A percentile compares a stretch with the other conserved stretches of the same genome.
phyloP scores from a whole-genome alignment of 2,329 filamentous ascomycete species.

The Zymoseptoria tritici region DNA sequence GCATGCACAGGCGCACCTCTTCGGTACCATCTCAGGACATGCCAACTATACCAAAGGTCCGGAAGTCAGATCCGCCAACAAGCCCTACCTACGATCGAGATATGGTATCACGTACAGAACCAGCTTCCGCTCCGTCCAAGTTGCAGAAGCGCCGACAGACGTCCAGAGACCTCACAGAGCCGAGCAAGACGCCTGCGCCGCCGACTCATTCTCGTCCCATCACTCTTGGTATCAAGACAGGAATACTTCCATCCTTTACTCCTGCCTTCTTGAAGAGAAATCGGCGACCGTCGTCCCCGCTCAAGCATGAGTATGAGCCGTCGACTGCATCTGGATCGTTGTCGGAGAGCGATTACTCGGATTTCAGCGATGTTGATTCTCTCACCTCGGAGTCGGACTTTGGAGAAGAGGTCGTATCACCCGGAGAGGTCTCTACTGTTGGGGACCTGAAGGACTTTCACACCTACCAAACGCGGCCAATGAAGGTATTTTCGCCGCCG shows the following conservation, averaged over 20 bases:
- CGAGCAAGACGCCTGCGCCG: conserved; percentile 25
- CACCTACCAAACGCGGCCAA: conserved; percentile 25
- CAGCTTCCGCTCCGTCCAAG: conserved; percentile 29
- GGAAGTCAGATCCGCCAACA: conserved; percentile 35
- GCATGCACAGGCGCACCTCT: conserved; percentile 38
- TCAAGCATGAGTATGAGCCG: conserved; percentile 95
- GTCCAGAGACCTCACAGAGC: conserved; percentile 2
- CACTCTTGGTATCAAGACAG: conserved; percentile 19
- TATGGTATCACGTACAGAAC: conserved; percentile 13
- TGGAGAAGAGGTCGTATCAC: conserved; percentile 42
- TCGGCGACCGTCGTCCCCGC: conserved; percentile 77
- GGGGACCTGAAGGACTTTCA: conserved; percentile 31
- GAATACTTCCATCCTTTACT: conserved; percentile 28
- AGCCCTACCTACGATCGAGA: conserved; percentile 21
- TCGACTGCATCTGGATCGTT: conserved; percentile 62
- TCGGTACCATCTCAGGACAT: conserved; percentile 42
- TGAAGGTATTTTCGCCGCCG: conserved; percentile 25
- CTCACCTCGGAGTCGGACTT: conserved; percentile 47
- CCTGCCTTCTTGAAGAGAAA: conserved; percentile 38
- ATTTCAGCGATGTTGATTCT: conserved; percentile 39
- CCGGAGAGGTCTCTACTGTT: conserved; percentile 21
- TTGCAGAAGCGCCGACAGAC: conserved; percentile 25
- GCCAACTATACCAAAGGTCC: conserved; percentile 39
- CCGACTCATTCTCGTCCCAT: conserved; percentile 12
- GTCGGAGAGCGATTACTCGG: conserved; percentile 50